phyloP scores from a whole-genome alignment of 305 asterid species.

The Plantago coronopus region DNA sequence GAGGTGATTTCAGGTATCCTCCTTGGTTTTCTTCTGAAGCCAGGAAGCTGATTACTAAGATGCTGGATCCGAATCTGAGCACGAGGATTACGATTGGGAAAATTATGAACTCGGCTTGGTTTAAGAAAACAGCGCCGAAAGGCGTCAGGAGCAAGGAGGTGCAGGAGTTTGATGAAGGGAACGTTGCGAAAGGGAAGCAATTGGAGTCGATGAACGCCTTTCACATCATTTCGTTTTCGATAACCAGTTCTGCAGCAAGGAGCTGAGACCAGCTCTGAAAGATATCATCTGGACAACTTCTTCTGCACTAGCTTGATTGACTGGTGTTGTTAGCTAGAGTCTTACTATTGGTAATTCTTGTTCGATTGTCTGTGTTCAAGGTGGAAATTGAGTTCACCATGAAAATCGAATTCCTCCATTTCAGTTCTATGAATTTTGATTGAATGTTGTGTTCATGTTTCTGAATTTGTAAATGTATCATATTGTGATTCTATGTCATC shows the following conservation, averaged over 20 bases:
- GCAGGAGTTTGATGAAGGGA: conserved; percentile 2
- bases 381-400: not conserved
- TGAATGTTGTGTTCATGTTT: not conserved
- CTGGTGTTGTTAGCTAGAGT: not conserved
- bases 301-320: conserved; percentile 12
- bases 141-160: conserved; percentile 16
- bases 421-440: not conserved
- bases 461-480: no score
- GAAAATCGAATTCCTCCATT: not conserved
- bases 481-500: no score
- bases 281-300: conserved; percentile 36
- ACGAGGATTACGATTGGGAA: conserved; percentile 36
- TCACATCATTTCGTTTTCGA: conserved; percentile 21
- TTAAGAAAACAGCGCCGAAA: conserved; percentile 30
- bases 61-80: conserved; percentile 44
- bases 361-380: conserved; percentile 7
- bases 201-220: conserved; percentile 19
- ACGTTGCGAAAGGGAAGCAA: conserved; percentile 10
- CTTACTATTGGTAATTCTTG: not conserved
- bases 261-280: conserved; percentile 36
- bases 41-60: conserved; percentile 31
- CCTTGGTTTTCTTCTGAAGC: conserved; percentile 46
- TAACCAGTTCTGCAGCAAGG: conserved; percentile 35
- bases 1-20: conserved; percentile 49
- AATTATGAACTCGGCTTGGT: conserved; percentile 41